Conservation (phyloP, 2,329 filamentous ascomycete genomes). For the Fusarium subtropicale region DNA sequence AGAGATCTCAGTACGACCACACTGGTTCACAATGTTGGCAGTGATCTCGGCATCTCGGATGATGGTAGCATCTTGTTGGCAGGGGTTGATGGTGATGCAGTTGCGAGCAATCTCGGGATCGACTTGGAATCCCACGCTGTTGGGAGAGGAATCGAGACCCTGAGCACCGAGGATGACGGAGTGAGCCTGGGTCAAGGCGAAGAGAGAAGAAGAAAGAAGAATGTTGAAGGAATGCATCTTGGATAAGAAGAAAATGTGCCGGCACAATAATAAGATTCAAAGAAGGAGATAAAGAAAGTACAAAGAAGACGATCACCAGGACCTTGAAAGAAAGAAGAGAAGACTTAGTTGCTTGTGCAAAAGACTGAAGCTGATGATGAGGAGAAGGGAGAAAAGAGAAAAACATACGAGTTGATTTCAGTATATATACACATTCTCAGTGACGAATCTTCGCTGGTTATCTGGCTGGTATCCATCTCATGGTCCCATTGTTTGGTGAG, state of each 20-base stretch:
- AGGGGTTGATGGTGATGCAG: constrained; percentile 72
- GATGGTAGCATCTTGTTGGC: constrained; percentile 73
- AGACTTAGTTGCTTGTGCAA: constrained; percentile 17
- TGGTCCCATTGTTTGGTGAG: background rate
- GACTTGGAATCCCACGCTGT: constrained; percentile 64
- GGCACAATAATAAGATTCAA: constrained; percentile 33
- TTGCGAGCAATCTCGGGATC: constrained; percentile 68
- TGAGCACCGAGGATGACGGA: constrained; percentile 61
- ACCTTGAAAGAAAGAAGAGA: constrained; percentile 33
- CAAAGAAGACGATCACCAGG: constrained; percentile 41
- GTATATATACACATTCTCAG: constrained; percentile 34
- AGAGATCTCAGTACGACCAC: constrained; percentile 69
- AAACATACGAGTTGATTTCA: constrained; percentile 2
- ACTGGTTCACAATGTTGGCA: constrained; percentile 67
- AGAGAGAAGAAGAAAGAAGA: constrained; percentile 33
- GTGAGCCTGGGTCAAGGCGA: constrained; percentile 50
- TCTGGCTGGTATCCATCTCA: background rate
- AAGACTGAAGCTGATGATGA: constrained; percentile 39
- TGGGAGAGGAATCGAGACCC: constrained; percentile 58
- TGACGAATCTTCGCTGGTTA: background rate
- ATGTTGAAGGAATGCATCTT: constrained; percentile 38
- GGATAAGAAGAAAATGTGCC: constrained; percentile 28
- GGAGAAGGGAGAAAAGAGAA: background rate
- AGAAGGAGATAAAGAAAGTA: constrained; percentile 11
- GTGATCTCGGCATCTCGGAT: constrained; percentile 68